Evolutionary conservation across 495 filamentous ascomycete species (phyloP).

Genomic region (Hypoxylon fragiforme): DNA sequence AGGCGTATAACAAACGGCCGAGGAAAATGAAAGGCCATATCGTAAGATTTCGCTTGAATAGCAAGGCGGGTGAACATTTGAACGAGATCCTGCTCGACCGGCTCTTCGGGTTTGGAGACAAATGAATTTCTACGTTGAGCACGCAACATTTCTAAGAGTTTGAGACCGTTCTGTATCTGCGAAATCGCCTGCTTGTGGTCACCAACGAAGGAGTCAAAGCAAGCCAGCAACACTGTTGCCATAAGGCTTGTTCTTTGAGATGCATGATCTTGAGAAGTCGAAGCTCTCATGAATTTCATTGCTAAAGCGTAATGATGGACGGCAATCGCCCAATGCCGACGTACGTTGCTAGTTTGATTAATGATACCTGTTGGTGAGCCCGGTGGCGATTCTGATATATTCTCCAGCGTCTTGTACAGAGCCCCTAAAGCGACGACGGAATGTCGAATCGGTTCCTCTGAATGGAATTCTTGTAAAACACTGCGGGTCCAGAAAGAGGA

Average conservation of each 20-base stretch:
- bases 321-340: constrained; percentile 50
- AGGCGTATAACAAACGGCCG: constrained; percentile 57
- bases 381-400: constrained; percentile 53
- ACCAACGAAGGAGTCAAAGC: constrained; percentile 56
- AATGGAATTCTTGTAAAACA: constrained; percentile 62
- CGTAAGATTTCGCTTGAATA: constrained; percentile 62
- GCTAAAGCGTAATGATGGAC: constrained; percentile 51
- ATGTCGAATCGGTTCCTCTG: constrained; percentile 65
- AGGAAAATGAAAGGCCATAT: constrained; percentile 64
- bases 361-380: constrained; percentile 41
- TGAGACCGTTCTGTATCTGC: constrained; percentile 51
- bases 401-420: constrained; percentile 63
- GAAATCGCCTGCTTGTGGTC: constrained; percentile 52
- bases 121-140: constrained; percentile 44
- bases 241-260: constrained; percentile 51
- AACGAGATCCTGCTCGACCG: constrained; percentile 59
- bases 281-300: constrained; percentile 39
- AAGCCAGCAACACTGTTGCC: constrained; percentile 53
- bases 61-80: constrained; percentile 61
- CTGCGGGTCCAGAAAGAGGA: constrained; percentile 63
- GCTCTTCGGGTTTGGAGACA: constrained; percentile 46
- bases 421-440: constrained; percentile 67
- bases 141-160: constrained; percentile 49
- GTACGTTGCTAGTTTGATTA: constrained; percentile 39
- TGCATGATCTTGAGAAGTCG: constrained; percentile 36